Percentiles rank a stretch among this genome's conserved stretches.
Evolutionary conservation across 2,329 filamentous ascomycete species (phyloP).

Genomic region (Colletotrichum ledebouriae): DNA sequence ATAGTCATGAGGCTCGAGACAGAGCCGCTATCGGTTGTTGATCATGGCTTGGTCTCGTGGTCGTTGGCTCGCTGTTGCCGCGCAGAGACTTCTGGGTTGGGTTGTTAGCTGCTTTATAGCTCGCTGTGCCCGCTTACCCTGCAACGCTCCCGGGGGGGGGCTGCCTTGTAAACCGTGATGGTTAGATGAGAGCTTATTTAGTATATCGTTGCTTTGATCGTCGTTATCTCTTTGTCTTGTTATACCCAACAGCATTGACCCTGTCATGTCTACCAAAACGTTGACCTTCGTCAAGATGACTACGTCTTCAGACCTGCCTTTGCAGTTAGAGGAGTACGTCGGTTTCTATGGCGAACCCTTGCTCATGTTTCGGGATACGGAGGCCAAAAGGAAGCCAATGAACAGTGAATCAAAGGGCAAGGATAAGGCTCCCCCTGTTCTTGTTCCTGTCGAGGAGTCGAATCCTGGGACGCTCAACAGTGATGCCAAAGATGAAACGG

Average conservation of each 20-base stretch:
- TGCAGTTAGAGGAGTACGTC: slow-evolving; percentile 47
- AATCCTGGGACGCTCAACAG: slow-evolving; percentile 44
- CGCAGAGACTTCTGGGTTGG: slow-evolving; percentile 1
- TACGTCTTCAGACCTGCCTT: background rate
- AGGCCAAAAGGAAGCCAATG: slow-evolving; percentile 11
- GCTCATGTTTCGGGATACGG: slow-evolving; percentile 44
- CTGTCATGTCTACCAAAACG: slow-evolving; percentile 1
- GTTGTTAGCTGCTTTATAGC: slow-evolving; percentile 14
- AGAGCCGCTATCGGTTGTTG: slow-evolving; percentile 5
- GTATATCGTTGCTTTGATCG: background rate
- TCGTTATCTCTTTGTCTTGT: background rate
- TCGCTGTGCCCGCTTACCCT: background rate
- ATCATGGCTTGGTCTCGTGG: slow-evolving; percentile 7
- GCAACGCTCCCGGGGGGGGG: background rate
- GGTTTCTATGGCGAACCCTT: slow-evolving; percentile 50
- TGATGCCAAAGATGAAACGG: slow-evolving; percentile 47
- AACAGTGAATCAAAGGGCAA: slow-evolving; percentile 5
- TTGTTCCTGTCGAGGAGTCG: slow-evolving; percentile 24
- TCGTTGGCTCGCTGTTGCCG: background rate
- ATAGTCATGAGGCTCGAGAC: slow-evolving; percentile 25
- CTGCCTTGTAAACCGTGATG: slow-evolving; percentile 3
- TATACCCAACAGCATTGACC: background rate
- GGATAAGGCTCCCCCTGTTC: slow-evolving; percentile 8
- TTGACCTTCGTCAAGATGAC: slow-evolving; percentile 17
- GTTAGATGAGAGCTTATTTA: background rate